Conservation (phyloP, 108 stramenopile genomes). For the Skeletonema grethae region DNA sequence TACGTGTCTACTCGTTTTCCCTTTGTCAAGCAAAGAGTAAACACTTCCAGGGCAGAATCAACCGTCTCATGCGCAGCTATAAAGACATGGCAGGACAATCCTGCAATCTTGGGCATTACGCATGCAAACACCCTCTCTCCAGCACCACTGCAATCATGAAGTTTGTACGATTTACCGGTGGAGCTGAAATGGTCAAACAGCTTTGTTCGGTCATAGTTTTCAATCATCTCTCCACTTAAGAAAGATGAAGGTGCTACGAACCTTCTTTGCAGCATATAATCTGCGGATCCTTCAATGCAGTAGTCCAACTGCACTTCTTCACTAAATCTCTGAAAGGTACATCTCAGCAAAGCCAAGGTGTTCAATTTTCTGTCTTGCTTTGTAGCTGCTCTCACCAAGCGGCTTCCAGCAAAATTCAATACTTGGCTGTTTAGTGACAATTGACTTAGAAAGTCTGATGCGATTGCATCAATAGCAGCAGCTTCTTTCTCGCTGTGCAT, state of each 20-base stretch:
- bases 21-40: conserved; percentile 36
- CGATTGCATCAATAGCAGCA: conserved; percentile 33
- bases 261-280: conserved; percentile 39
- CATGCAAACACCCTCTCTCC: conserved; percentile 17
- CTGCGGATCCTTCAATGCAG: conserved; percentile 1
- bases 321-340: conserved; percentile 15
- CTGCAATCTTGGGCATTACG: conserved; percentile 32
- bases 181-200: conserved; percentile 22
- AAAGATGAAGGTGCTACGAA: conserved; percentile 38
- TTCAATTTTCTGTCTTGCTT: conserved; percentile 5
- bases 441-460: conserved; percentile 21
- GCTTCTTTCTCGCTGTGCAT: conserved; percentile 21
- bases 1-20: conserved; percentile 35
- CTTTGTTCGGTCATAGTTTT: conserved; percentile 23
- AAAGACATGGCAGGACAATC: conserved; percentile 36
- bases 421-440: conserved; percentile 26
- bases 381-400: conserved; percentile 11
- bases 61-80: conserved; percentile 47
- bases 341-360: conserved; percentile 22
- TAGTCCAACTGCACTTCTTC: conserved; percentile 12
- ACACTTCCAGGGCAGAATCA: conserved; percentile 36
- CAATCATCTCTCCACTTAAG: conserved; percentile 17
- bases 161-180: conserved; percentile 18
- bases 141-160: conserved; percentile 20
- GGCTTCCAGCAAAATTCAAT: conserved; percentile 34